phyloP scores from a whole-genome alignment of 768 basidiomycete species.

The Podaxis rugospora region DNA sequence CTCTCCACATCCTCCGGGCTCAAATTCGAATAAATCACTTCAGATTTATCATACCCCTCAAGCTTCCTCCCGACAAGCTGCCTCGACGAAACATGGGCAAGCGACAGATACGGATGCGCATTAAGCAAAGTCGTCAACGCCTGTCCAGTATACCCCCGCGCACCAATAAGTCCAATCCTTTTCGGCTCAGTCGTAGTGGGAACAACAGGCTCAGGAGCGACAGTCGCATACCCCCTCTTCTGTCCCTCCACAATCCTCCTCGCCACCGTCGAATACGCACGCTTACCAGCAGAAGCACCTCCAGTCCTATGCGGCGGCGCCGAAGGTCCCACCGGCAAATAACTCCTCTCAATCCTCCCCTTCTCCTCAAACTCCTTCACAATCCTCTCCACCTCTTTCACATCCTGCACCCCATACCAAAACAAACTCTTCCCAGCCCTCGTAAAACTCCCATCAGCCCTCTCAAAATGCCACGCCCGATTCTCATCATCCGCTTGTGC shows the following conservation, averaged over 20 bases:
- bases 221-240: conserved; percentile 78
- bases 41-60: conserved; percentile 69
- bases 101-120: conserved; percentile 80
- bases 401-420: conserved; percentile 95
- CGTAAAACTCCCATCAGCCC: conserved; percentile 96
- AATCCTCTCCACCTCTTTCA: conserved; percentile 84
- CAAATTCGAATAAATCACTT: conserved; percentile 76
- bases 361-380: conserved; percentile 73
- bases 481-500: conserved; percentile 95
- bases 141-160: conserved; percentile 93
- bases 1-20: conserved; percentile 71
- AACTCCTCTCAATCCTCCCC: conserved; percentile 82
- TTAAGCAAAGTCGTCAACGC: conserved; percentile 85
- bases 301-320: conserved; percentile 50
- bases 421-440: conserved; percentile 90
- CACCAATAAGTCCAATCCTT: conserved; percentile 91
- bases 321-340: conserved; percentile 82
- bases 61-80: conserved; percentile 83
- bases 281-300: conserved; percentile 33
- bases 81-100: conserved; percentile 95
- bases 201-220: conserved; percentile 28
- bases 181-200: conserved; percentile 63
- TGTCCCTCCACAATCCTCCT: conserved; percentile 36
- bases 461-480: conserved; percentile 97
- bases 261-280: conserved; percentile 57